Evolutionary conservation across 2,329 filamentous ascomycete species (phyloP).

Genomic region (Coleophoma crateriformis): DNA sequence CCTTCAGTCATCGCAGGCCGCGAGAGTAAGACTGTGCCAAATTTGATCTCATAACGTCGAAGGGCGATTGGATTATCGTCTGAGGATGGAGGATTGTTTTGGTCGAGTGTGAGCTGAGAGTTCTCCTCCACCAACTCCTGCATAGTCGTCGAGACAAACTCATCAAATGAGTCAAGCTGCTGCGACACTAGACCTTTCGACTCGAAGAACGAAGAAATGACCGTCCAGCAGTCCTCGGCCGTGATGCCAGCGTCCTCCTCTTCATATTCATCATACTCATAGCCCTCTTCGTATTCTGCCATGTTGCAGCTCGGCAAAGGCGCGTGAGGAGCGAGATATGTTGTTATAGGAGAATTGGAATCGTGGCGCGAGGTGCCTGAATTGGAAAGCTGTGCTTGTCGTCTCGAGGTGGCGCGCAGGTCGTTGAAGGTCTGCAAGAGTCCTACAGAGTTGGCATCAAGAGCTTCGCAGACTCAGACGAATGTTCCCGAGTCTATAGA

Average conservation of each 20-base stretch:
- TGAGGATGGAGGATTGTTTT: conserved; percentile 73
- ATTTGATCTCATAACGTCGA: conserved; percentile 91
- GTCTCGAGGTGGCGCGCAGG: too few species aligned
- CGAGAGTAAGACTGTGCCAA: conserved; percentile 83
- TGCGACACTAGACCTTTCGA: conserved; percentile 93
- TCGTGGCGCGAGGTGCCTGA: too few species aligned
- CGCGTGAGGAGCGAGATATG: too few species aligned
- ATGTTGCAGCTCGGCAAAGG: conserved; percentile 14
- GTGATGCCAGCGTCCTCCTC: conserved; percentile 73
- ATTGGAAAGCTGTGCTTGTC: too few species aligned
- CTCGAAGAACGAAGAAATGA: conserved; percentile 96
- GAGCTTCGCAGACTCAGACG: too few species aligned
- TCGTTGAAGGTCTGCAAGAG: too few species aligned
- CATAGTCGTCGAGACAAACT: conserved; percentile 91
- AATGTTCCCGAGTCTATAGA: too few species aligned
- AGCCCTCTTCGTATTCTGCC: conserved; percentile 41
- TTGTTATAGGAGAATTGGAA: too few species aligned
- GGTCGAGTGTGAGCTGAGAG: conserved; percentile 85
- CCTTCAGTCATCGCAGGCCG: conserved; percentile 89
- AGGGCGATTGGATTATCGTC: conserved; percentile 78
- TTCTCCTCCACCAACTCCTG: conserved; percentile 93
- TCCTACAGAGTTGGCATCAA: too few species aligned
- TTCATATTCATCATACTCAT: conserved; percentile 64
- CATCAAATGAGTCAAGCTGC: conserved; percentile 97
- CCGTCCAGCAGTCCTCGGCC: conserved; percentile 96